Percentiles rank a stretch among this genome's conserved stretches.
Evolutionary conservation across 2,329 filamentous ascomycete genomes (phyloP).

Genomic region (Fusarium floridanum): DNA sequence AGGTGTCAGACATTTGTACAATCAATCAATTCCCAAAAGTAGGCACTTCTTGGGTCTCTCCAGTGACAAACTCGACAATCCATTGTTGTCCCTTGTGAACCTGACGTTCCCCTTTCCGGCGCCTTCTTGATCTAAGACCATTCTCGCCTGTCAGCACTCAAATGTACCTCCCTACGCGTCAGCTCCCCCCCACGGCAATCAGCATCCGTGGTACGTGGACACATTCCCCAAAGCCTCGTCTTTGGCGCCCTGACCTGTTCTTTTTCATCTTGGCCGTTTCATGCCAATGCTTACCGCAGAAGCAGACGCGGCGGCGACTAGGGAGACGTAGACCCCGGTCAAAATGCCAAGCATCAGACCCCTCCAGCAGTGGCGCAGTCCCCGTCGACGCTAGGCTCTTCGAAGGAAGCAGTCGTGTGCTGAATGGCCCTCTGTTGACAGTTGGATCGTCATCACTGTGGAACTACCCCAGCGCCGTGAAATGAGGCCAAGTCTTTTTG

Average conservation of each 20-base stretch:
- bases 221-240: background rate
- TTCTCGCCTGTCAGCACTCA: background rate
- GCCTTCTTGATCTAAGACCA: background rate
- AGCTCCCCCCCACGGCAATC: conserved; percentile 23
- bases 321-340: conserved; percentile 11
- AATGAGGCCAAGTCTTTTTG: conserved; percentile 33
- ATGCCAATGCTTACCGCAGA: conserved; percentile 24
- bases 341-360: background rate
- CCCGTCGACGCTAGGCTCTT: conserved; percentile 24
- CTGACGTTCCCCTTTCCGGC: background rate
- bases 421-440: conserved; percentile 3
- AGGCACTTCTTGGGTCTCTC: background rate
- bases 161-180: conserved; percentile 8
- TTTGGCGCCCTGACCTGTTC: background rate
- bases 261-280: conserved; percentile 28
- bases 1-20: conserved; percentile 12
- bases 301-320: background rate
- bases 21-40: background rate
- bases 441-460: conserved; percentile 10
- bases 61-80: background rate
- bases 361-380: conserved; percentile 10
- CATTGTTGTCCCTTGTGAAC: background rate
- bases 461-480: conserved; percentile 24
- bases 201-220: conserved; percentile 16
- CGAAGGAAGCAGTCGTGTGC: conserved; percentile 33